Conservation (phyloP, 2,329 filamentous ascomycete genomes). For the Biscogniauxia mediterranea region DNA sequence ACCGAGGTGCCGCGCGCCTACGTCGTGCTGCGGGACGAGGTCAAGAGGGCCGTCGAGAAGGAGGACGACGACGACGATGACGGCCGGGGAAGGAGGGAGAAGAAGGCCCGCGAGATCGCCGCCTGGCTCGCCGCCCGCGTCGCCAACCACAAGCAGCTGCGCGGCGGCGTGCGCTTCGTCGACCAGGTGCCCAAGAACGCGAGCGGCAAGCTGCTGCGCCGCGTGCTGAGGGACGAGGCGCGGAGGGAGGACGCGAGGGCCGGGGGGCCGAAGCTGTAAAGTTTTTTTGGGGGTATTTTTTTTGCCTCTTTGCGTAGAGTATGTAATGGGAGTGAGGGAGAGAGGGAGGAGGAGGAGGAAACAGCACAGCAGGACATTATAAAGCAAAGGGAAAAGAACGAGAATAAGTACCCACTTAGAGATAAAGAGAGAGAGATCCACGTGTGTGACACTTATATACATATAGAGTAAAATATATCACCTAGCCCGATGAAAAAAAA, state of each 20-base stretch:
- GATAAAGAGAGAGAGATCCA: too few species aligned
- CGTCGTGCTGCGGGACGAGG: constrained; percentile 43
- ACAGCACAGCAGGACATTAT: too few species aligned
- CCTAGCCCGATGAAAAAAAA: too few species aligned
- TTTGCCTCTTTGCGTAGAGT: too few species aligned
- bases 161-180: constrained; percentile 45
- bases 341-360: neutral
- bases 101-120: constrained; percentile 31
- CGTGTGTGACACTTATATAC: too few species aligned
- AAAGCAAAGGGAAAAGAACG: too few species aligned
- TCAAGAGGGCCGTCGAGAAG: too few species aligned
- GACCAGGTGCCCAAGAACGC: constrained; percentile 62
- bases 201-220: constrained; percentile 61
- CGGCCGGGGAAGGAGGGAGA: too few species aligned
- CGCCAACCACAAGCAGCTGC: constrained; percentile 39
- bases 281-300: too few species aligned
- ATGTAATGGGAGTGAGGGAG: neutral
- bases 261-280: constrained; percentile 29
- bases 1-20: constrained; percentile 70
- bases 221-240: constrained; percentile 50
- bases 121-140: constrained; percentile 39
- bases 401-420: too few species aligned
- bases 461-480: too few species aligned
- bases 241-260: constrained; percentile 32
- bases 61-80: too few species aligned